Conservation (phyloP, 805 yeast genomes). For the Saturnispora saitoi region DNA sequence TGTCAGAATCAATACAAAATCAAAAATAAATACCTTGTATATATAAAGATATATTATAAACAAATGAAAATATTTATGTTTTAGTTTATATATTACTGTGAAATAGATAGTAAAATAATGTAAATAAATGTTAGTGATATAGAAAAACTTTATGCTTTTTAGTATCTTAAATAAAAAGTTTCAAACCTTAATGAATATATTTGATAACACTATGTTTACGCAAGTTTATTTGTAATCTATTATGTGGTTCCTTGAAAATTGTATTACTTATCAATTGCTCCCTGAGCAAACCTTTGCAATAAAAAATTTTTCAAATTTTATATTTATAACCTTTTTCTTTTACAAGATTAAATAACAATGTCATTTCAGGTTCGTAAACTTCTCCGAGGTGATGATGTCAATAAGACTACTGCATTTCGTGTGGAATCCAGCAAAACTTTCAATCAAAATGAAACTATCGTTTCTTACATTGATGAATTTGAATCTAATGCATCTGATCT, state of each 20-base stretch:
- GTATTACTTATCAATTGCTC: background rate
- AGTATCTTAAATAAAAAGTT: no score
- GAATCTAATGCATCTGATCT: slow-evolving; percentile 19
- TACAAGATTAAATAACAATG: background rate
- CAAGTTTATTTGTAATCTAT: no score
- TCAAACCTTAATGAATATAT: no score
- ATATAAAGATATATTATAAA: no score
- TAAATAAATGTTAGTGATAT: no score
- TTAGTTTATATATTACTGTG: no score
- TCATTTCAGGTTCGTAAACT: slow-evolving; percentile 9
- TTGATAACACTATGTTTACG: no score
- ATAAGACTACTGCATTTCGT: slow-evolving; percentile 12
- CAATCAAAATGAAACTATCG: slow-evolving; percentile 10
- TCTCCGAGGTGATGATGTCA: slow-evolving; percentile 11
- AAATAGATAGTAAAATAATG: no score
- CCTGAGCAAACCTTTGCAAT: background rate
- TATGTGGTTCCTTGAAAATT: background rate
- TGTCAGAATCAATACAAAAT: no score
- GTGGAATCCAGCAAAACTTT: slow-evolving; percentile 13
- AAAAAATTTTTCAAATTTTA: background rate
- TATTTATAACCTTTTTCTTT: background rate
- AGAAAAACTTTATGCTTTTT: no score
- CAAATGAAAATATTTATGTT: no score
- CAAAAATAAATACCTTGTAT: no score
- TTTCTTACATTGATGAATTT: slow-evolving; percentile 12